Evolutionary conservation across 208 protist genomes (phyloP).

Genomic region (Leishmania tarentolae): DNA sequence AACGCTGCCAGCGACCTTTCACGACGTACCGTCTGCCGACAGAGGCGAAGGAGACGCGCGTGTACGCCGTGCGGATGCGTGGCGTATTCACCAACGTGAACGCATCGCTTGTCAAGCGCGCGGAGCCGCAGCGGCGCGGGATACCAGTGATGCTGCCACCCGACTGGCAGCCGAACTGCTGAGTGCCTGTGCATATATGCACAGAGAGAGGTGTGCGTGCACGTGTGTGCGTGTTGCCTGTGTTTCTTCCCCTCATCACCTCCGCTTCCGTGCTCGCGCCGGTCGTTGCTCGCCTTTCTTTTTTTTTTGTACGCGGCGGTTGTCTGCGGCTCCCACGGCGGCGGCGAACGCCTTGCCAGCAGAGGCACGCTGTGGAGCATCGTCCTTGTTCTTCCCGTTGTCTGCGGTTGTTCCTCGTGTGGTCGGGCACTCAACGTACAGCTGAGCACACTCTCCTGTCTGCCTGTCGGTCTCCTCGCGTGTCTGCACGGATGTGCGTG

Average conservation of each 20-base stretch:
- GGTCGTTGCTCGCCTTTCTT: not conserved
- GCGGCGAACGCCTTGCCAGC: no score
- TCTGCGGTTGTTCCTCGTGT: no score
- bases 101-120: slow-evolving; percentile 31
- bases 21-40: slow-evolving; percentile 21
- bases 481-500: no score
- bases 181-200: not conserved
- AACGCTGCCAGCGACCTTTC: not conserved
- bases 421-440: no score
- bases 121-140: slow-evolving; percentile 40
- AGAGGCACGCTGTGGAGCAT: no score
- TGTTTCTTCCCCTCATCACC: not conserved
- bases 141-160: slow-evolving; percentile 50
- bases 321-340: no score
- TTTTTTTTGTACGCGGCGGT: no score
- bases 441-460: no score
- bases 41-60: slow-evolving; percentile 51
- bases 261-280: not conserved
- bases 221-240: no score
- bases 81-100: slow-evolving; percentile 35
- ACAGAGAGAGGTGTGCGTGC: not conserved
- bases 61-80: slow-evolving; percentile 50
- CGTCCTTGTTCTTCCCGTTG: no score
- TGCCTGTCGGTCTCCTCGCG: no score
- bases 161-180: slow-evolving; percentile 28